A percentile compares a stretch with the other conserved stretches of the same genome.
Conservation (phyloP, 192 early-diverging fungal genomes). For the Chytriomyces hyalinus region DNA sequence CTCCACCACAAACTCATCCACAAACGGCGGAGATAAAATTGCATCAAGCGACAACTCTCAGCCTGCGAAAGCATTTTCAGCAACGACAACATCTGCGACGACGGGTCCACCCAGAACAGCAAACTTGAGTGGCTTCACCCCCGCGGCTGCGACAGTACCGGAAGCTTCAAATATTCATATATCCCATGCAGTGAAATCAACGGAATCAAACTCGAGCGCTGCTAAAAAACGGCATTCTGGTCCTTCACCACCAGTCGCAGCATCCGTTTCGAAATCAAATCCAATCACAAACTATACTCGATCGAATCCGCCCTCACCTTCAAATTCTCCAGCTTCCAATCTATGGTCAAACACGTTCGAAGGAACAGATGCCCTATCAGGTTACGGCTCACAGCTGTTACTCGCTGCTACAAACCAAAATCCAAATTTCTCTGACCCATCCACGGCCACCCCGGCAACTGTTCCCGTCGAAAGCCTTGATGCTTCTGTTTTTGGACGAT, state of each 20-base stretch:
- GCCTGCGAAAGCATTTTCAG: background rate
- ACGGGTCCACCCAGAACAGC: constrained; percentile 12
- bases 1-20: constrained; percentile 25
- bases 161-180: too few species aligned
- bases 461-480: constrained; percentile 47
- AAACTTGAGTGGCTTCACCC: background rate
- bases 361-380: background rate
- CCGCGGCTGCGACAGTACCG: background rate
- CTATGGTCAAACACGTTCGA: constrained; percentile 23
- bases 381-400: constrained; percentile 38
- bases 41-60: constrained; percentile 3
- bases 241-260: too few species aligned
- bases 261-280: too few species aligned
- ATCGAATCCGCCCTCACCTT: too few species aligned
- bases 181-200: too few species aligned
- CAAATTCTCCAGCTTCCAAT: too few species aligned
- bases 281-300: too few species aligned
- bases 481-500: constrained; percentile 12
- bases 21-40: constrained; percentile 1
- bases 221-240: too few species aligned
- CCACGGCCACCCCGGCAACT: constrained; percentile 33
- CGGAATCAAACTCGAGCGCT: too few species aligned
- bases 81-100: constrained; percentile 1
- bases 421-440: too few species aligned
- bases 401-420: too few species aligned